Conservation (phyloP, 257 asterid species). For the Solanum neorickii region DNA sequence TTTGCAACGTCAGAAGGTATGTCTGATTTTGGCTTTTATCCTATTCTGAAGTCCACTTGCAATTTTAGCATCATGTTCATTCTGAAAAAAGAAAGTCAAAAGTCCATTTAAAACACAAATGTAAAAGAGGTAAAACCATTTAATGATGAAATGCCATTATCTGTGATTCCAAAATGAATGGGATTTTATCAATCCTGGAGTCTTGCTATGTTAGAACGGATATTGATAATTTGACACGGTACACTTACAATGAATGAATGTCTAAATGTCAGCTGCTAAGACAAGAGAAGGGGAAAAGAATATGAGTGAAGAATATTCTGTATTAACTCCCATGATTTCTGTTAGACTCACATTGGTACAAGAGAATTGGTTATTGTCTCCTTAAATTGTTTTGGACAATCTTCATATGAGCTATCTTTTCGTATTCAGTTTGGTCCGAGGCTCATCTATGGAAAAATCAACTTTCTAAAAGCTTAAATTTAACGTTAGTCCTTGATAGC, state of each 20-base stretch:
- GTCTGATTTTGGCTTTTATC: neutral
- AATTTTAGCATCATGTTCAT: neutral
- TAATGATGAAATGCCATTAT: neutral
- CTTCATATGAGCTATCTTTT: neutral
- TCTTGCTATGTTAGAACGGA: neutral
- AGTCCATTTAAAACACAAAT: neutral
- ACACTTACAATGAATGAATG: neutral
- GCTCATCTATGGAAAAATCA: neutral
- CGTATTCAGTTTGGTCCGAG: neutral
- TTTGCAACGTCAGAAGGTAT: constrained; percentile 95
- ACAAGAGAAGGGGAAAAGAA: neutral
- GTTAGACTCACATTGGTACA: neutral
- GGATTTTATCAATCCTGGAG: neutral
- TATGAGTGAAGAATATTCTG: neutral
- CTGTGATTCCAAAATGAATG: neutral
- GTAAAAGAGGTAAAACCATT: neutral
- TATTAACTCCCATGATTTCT: neutral
- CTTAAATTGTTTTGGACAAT: neutral
- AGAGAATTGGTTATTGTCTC: neutral
- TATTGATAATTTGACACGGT: neutral
- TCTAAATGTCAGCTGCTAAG: neutral
- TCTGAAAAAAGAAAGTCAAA: neutral
- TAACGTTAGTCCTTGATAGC: neutral
- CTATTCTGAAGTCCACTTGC: neutral
- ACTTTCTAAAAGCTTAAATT: neutral